Base-by-base conservation (phyloP, 176 grass and related monocot genomes). In the Eleusine coracana region DNA sequence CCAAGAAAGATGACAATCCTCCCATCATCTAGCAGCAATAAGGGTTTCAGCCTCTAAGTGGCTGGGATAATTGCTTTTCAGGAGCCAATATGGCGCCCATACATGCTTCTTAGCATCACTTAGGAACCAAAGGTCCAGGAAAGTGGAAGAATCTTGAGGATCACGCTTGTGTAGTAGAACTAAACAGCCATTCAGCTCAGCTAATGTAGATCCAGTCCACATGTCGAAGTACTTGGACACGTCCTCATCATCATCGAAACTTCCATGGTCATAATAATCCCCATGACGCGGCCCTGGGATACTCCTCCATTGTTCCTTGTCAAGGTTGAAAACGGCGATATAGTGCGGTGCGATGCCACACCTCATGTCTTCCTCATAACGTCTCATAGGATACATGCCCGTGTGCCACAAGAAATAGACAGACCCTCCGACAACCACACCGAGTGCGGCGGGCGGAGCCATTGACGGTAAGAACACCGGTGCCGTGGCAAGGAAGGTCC, bases 11-110 rank as follows among this genome's bases (percentile, higher is more conserved):
- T n/a, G 7, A 41, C 7, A 42, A 69, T 69, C 38, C 66, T 41
- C 66, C 66, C 66, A 69, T 69, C 38, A 69, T 69, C 18, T n/a
- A 42, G 66, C 66, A n/a, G 37, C 8, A 69, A n/a, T 3, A 69
- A 21, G 18, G 66, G 66, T 69, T 42, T 62, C 59, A 62, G 23
- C 59, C 6, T 62, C 59, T 27, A 23, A 0, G 2, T 28, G 8
- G 59, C 9, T 27, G 59, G 59, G 23, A 62, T 12, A 62, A 62
- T 21, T 11, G 59, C n/a, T 28, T 28, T 28, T 28, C 23, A 62
- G 59, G 59, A 12, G 59, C 66, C 36, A 1, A 2, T 39, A 68
- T 68, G 34, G 34, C 66, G 18, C 66, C 66, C 66, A 40, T 21
- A 20, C 34, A 68, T 7, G 5, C 18, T 68, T 40, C 5, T 10